Evolutionary conservation across 1,284 basidiomycete genomes (phyloP), one percentile per base, ranked within the genome.

Genomic region (Rhodotorula glutinis): DNA sequence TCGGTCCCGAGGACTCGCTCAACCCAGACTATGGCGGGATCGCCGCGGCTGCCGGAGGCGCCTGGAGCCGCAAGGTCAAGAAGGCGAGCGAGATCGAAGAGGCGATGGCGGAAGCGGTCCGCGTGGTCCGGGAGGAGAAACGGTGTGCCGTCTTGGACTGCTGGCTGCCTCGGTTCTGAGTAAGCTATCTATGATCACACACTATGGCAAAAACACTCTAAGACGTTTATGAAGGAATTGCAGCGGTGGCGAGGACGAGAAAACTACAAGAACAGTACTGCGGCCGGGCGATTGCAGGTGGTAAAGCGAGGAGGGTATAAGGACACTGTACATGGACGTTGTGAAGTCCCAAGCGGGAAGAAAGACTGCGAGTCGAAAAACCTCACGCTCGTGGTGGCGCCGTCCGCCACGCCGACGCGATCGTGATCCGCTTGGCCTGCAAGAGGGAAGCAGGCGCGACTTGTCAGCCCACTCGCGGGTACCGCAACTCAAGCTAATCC

Each of bases 101-200:
- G 25, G 78, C 79, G 2, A 79, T 87, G 23, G 73, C 74, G 29
- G 83, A 86, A 62, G 86, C 83, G 2, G 77, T 87, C 14, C 77
- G 78, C 10, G 79, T 84, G 4, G 86, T 89, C 0, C 58, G 83
- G n/a, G 78, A 83, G 33, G 85, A 88, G 70, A 80, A 80, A 58
- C 77, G 86, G 53, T 86, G 85, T 74, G 87, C 86, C 0, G 84
- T 88, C 7, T 72, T 89, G 4, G 87, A 88, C 64, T 67, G 72
- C 65, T 70, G 69, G 65, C 13, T 75, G 16, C 60, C 65, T 38
- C 59, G 71, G 60, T 75, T 75, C 60, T 72, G 30, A 40, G 33
- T 10, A 46, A 54, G 2, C 30, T 2, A 21, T 7, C 23, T 27
- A 11, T 38, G 33, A 5, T 5, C 11, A 11, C 33, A 38, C 5